These are phyloP conservation scores for Stipa capillata DNA, from an alignment of 176 grass and related monocot species.

Conservation along the genomic window DNA sequence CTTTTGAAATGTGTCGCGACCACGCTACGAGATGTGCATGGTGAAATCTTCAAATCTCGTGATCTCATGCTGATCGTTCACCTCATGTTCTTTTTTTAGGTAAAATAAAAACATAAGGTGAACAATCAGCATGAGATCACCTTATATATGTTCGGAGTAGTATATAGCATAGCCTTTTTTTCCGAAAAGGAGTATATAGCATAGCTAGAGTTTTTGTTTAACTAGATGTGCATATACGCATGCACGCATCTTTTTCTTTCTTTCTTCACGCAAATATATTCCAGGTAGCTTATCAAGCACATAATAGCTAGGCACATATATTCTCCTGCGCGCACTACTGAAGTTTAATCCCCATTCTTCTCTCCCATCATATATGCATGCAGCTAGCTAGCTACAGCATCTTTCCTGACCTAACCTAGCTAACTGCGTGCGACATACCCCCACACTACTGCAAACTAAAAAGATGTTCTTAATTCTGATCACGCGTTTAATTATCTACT, in stretches of 20 bases:
- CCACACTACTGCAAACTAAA: conserved; percentile 4
- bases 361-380: background rate
- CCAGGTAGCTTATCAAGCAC: conserved; percentile 49
- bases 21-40: background rate
- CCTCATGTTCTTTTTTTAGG: no score
- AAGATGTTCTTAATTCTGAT: background rate
- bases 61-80: background rate
- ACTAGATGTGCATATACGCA: no score
- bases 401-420: conserved; percentile 38
- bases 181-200: no score
- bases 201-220: no score
- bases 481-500: conserved; percentile 13
- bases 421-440: background rate
- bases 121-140: no score
- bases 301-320: conserved; percentile 13
- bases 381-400: conserved; percentile 9
- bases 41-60: background rate
- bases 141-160: no score
- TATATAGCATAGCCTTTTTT: no score
- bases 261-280: conserved; percentile 32
- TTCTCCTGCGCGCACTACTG: conserved; percentile 17
- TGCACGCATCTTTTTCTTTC: background rate
- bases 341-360: conserved; percentile 3
- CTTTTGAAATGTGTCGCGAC: background rate
- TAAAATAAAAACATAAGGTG: no score